Conservation (phyloP, 768 basidiomycete genomes). For the Mycena polygramma region DNA sequence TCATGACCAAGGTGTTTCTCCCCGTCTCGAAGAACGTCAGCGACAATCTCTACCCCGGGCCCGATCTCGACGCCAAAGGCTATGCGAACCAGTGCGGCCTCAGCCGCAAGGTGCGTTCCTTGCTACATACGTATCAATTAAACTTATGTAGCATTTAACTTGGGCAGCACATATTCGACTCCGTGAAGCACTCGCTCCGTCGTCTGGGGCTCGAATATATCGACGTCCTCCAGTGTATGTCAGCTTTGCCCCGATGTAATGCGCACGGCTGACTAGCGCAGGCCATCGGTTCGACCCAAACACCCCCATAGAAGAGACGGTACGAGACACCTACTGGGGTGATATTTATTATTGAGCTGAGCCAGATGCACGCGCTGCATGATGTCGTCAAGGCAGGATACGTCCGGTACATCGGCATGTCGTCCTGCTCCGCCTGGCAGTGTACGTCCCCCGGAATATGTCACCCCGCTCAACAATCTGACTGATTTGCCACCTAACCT, state of each 20-base stretch:
- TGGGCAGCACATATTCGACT: constrained; percentile 76
- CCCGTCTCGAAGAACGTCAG: not conserved
- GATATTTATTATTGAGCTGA: not conserved
- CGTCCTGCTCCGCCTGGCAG: constrained; percentile 67
- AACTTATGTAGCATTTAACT: too few relatives aligned
- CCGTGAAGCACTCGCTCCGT: constrained; percentile 70
- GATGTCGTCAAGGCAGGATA: constrained; percentile 75
- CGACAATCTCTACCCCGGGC: not conserved
- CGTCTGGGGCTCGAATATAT: constrained; percentile 82
- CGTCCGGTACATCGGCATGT: constrained; percentile 72
- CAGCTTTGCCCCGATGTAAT: not conserved
- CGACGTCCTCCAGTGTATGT: constrained; percentile 77
- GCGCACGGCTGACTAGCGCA: constrained; percentile 46
- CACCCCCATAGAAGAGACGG: constrained; percentile 72
- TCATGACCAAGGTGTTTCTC: not conserved
- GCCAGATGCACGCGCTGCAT: constrained; percentile 74
- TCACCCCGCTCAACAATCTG: not conserved
- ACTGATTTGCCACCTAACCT: not conserved
- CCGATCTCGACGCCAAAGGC: not conserved
- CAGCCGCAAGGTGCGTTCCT: not conserved
- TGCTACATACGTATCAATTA: too few relatives aligned
- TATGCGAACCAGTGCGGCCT: constrained; percentile 2
- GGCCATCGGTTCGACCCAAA: constrained; percentile 70
- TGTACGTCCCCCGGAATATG: too few relatives aligned
- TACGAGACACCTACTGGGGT: constrained; percentile 26